These are phyloP conservation scores for Leccinum uliginosum DNA, from an alignment of 768 basidiomycete species.

Conservation along the genomic window DNA sequence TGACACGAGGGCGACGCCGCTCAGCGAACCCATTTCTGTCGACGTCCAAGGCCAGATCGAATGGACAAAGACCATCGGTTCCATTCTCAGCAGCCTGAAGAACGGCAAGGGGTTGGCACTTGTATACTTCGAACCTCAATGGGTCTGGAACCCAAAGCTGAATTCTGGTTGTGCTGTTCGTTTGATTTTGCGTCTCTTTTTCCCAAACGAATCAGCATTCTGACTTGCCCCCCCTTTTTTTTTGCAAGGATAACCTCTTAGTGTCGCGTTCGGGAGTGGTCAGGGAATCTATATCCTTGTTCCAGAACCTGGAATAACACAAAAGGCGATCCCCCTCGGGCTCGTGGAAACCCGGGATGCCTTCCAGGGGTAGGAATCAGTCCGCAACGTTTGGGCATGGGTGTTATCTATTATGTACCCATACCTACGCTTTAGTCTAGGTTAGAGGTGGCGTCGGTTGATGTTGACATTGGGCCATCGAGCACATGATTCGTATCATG, in stretches of 20 bases:
- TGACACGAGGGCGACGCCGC: not conserved
- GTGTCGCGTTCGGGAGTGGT: conserved; percentile 5
- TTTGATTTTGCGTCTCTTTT: not conserved
- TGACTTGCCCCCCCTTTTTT: not conserved
- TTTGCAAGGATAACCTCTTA: conserved; percentile 7
- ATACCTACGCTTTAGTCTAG: no score
- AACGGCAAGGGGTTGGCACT: conserved; percentile 9
- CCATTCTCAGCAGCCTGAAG: not conserved
- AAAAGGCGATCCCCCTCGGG: not conserved
- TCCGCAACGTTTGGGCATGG: not conserved
- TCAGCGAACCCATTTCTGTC: conserved; percentile 11
- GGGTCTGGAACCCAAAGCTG: conserved; percentile 3
- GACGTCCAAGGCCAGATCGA: conserved; percentile 4
- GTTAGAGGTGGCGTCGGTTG: not conserved
- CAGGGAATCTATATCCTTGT: not conserved
- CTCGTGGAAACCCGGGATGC: not conserved
- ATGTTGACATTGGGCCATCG: not conserved
- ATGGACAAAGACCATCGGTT: conserved; percentile 1
- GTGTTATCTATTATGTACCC: not conserved
- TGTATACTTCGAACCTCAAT: conserved; percentile 12
- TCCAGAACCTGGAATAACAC: not conserved
- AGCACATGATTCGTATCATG: not conserved
- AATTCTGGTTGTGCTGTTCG: conserved; percentile 9
- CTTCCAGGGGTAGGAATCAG: no score
- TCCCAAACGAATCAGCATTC: not conserved